Evolutionary conservation across 306 rosid species (phyloP).

Genomic region (Lathyrus aphaca): DNA sequence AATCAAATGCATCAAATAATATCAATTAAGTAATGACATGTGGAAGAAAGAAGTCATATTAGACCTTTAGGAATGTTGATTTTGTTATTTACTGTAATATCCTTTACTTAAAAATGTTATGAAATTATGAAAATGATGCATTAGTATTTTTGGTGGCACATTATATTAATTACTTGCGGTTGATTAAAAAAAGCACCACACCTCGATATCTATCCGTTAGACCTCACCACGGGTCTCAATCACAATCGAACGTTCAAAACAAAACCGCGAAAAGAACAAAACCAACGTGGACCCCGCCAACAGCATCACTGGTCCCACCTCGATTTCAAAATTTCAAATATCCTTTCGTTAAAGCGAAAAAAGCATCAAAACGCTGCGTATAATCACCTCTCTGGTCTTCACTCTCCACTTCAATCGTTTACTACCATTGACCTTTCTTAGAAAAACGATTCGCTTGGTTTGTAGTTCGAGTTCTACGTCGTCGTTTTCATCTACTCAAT

Average conservation of each 20-base stretch:
- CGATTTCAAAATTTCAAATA: conserved; percentile 31
- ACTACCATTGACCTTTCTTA: conserved; percentile 14
- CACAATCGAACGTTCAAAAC: conserved; percentile 29
- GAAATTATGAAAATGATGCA: too few relatives aligned
- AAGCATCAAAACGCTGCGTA: conserved; percentile 31
- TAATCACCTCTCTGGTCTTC: not conserved
- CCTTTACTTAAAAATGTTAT: too few relatives aligned
- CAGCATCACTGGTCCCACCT: not conserved
- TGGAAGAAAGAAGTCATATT: too few relatives aligned
- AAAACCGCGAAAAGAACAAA: conserved; percentile 11
- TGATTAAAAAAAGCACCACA: too few relatives aligned
- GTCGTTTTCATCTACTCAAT: conserved; percentile 29
- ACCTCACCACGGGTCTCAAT: not conserved
- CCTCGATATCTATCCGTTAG: not conserved
- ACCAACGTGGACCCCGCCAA: conserved; percentile 28
- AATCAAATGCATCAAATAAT: too few relatives aligned
- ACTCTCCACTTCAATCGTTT: not conserved
- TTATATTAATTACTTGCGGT: too few relatives aligned
- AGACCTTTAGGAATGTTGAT: too few relatives aligned
- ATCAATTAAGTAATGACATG: too few relatives aligned
- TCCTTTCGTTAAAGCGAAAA: conserved; percentile 7
- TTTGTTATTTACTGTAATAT: too few relatives aligned
- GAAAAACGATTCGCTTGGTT: not conserved
- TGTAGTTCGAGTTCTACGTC: not conserved
- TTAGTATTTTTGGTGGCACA: too few relatives aligned